A percentile compares a stretch with the other conserved stretches of the same genome.
Conservation (phyloP, 768 basidiomycete genomes). For the Rhizopogon salebrosus region DNA sequence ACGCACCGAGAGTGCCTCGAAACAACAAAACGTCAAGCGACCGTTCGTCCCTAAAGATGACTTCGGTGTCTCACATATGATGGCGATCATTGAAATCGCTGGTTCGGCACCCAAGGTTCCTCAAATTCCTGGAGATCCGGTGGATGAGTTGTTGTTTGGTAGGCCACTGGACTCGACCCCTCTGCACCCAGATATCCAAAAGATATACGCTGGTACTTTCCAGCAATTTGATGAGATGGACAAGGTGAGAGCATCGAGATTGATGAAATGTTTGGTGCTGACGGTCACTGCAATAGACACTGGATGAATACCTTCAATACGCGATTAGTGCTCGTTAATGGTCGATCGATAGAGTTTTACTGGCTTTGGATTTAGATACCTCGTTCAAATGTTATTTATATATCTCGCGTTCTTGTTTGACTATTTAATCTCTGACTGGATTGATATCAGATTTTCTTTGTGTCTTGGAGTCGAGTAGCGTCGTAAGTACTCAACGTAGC, state of each 20-base stretch:
- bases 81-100: slow-evolving; percentile 77
- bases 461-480: too few relatives aligned
- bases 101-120: slow-evolving; percentile 35
- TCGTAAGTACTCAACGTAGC: too few relatives aligned
- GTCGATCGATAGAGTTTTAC: neutral
- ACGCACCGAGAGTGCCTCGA: slow-evolving; percentile 17
- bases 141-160: slow-evolving; percentile 74
- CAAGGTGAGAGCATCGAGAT: slow-evolving; percentile 41
- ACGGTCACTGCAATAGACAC: slow-evolving; percentile 12
- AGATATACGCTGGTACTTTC: slow-evolving; percentile 67
- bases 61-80: slow-evolving; percentile 82
- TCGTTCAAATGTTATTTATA: neutral
- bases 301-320: slow-evolving; percentile 27
- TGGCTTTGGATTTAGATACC: neutral
- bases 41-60: slow-evolving; percentile 67
- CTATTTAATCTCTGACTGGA: neutral
- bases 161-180: slow-evolving; percentile 50
- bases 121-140: slow-evolving; percentile 46
- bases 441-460: too few relatives aligned
- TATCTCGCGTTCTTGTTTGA: neutral
- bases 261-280: neutral
- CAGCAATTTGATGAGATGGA: slow-evolving; percentile 78
- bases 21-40: slow-evolving; percentile 35
- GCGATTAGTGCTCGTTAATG: slow-evolving; percentile 14
- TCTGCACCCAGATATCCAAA: slow-evolving; percentile 66